These are phyloP conservation scores for Phytophthora macrochlamydospora DNA, from an alignment of 352 stramenopile genomes.

Conservation along the genomic window DNA sequence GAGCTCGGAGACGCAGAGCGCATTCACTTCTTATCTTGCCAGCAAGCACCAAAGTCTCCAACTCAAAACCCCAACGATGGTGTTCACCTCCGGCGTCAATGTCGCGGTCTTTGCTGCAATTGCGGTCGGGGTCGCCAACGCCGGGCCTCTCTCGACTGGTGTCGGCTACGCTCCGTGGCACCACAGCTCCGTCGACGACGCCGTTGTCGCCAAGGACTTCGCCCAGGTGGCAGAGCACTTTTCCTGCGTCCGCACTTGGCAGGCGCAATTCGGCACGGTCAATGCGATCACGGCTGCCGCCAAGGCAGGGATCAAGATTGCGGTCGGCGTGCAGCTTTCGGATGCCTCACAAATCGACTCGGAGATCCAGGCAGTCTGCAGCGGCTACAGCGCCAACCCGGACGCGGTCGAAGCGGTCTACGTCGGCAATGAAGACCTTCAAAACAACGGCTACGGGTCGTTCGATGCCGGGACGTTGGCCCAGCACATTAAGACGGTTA, in stretches of 20 bases:
- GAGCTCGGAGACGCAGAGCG: background rate
- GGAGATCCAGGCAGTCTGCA: slow-evolving; percentile 65
- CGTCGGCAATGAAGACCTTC: slow-evolving; percentile 76
- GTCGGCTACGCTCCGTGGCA: slow-evolving; percentile 79
- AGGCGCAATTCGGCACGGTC: slow-evolving; percentile 61
- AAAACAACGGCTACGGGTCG: slow-evolving; percentile 50
- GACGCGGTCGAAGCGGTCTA: slow-evolving; percentile 62
- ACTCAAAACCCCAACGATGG: slow-evolving; percentile 12
- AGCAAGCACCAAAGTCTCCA: slow-evolving; percentile 6
- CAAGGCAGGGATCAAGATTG: slow-evolving; percentile 53
- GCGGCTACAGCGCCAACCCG: slow-evolving; percentile 44
- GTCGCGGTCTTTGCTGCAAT: slow-evolving; percentile 17
- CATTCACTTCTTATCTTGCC: slow-evolving; percentile 27
- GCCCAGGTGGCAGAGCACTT: slow-evolving; percentile 54
- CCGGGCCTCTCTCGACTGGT: slow-evolving; percentile 30
- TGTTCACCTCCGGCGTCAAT: slow-evolving; percentile 17
- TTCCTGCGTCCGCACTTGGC: slow-evolving; percentile 69
- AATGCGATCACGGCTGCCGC: slow-evolving; percentile 58
- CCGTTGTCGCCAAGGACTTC: slow-evolving; percentile 45
- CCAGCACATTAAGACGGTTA: slow-evolving; percentile 58
- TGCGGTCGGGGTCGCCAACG: slow-evolving; percentile 6
- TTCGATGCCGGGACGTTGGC: slow-evolving; percentile 41
- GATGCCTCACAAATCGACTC: slow-evolving; percentile 42
- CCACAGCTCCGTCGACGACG: slow-evolving; percentile 43
- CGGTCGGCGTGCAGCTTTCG: slow-evolving; percentile 65